Evolutionary conservation across 495 filamentous ascomycete species (phyloP), one percentile per base, ranked within the genome.

Genomic region (Halenospora varia): DNA sequence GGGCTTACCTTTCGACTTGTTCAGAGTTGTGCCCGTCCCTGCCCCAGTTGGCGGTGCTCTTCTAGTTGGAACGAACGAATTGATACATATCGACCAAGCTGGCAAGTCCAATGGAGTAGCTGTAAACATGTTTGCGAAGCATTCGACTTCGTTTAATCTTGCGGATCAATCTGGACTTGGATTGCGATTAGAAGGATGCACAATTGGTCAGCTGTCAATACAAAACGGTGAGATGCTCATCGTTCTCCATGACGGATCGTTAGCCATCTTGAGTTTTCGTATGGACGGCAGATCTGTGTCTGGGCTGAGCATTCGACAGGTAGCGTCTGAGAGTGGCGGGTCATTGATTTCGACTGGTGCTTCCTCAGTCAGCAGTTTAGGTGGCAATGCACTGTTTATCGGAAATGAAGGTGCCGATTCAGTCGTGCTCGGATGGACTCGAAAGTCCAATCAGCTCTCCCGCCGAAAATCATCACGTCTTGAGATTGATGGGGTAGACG

Each of bases 31-130:
- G 40, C 84, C 94, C 29, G 77, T 99, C 13, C 89, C 90, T 8
- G 80, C 87, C 19, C 91, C 91, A 19, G 84, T 97, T 45, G 94
- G 94, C 50, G 94, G 94, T 22, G 86, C 90, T 25, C 72, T 98
- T 22, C 80, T 98, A 29, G 75, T 98, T 42, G 95, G 94, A 8
- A 79, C 78, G 11, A 97, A 97, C 68, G 89, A 96, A 66, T 71
- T 98, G 57, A 88, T 98, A 55, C 95, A 98, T 71, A 86, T 98
- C 58, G 94, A 97, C 68, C 95, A 97, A 76, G 87, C 89, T 11
- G 94, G 94, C 3, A 97, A 95, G 71, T 82, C 90, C 13, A 96
- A 87, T 66, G 94, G 90, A 10, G 88, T 97, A 40, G 93, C 86
- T n/a, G 90, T 97, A 62, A 98, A 98, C 65, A 83, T 86, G 23